phyloP scores from a whole-genome alignment of 805 yeast genomes.

The Cyberlindnera mycetangii region DNA sequence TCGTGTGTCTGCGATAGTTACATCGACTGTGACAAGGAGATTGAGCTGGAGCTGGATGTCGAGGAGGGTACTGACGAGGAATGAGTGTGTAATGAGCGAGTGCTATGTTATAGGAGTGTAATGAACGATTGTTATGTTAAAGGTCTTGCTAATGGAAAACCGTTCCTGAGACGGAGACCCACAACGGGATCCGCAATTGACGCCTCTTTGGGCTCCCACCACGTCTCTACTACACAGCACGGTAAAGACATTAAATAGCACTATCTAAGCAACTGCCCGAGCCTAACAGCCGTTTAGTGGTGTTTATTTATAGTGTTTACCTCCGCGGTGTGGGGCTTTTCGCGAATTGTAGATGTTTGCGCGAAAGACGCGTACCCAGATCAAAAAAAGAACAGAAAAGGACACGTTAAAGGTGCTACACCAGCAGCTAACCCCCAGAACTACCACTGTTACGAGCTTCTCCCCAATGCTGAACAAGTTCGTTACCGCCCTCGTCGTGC shows the following conservation, averaged over 20 bases:
- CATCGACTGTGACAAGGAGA: conserved; percentile 89
- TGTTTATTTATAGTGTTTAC: too few species aligned
- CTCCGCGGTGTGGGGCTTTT: too few species aligned
- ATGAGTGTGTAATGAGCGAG: neutral
- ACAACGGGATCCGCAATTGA: too few species aligned
- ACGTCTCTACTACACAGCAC: too few species aligned
- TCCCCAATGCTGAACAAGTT: conserved; percentile 4
- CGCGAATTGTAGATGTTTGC: too few species aligned
- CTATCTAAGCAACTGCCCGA: too few species aligned
- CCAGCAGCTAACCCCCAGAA: conserved; percentile 1
- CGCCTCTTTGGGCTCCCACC: too few species aligned
- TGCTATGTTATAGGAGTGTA: neutral
- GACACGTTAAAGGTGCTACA: neutral
- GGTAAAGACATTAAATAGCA: too few species aligned
- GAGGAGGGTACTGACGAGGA: conserved; percentile 30
- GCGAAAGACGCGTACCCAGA: neutral
- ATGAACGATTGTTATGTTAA: neutral
- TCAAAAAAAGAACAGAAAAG: neutral
- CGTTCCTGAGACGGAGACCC: too few species aligned
- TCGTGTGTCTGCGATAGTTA: conserved; percentile 94
- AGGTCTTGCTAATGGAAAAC: too few species aligned
- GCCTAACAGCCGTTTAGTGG: too few species aligned
- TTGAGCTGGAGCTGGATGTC: conserved; percentile 49
- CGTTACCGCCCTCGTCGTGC: conserved; percentile 1
- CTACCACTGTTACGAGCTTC: neutral